Conservation (phyloP, 352 stramenopile genomes). For the Globisporangium middletonii region DNA sequence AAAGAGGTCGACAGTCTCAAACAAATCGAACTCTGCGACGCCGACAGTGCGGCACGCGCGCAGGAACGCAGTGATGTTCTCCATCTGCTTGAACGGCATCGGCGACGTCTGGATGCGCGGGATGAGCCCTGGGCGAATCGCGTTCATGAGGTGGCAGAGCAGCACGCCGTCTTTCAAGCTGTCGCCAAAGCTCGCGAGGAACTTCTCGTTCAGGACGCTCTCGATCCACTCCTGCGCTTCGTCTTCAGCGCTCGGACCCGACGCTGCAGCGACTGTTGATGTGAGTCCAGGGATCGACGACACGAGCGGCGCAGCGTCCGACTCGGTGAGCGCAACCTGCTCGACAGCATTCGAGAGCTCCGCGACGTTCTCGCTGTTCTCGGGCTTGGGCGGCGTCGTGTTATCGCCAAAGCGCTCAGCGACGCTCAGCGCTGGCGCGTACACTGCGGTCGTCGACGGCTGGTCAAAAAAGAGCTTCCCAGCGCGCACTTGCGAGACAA, state of each 20-base stretch:
- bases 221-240: slow-evolving; percentile 81
- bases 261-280: slow-evolving; percentile 10
- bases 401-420: slow-evolving; percentile 7
- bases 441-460: slow-evolving; percentile 19
- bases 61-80: slow-evolving; percentile 86
- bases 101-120: slow-evolving; percentile 52
- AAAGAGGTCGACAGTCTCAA: slow-evolving; percentile 88
- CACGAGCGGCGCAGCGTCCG: slow-evolving; percentile 7
- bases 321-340: slow-evolving; percentile 21
- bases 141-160: slow-evolving; percentile 74
- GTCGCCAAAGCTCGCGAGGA: slow-evolving; percentile 59
- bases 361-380: slow-evolving; percentile 35
- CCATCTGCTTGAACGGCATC: slow-evolving; percentile 89
- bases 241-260: slow-evolving; percentile 37
- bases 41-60: slow-evolving; percentile 70
- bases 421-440: slow-evolving; percentile 9
- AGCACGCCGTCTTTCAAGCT: slow-evolving; percentile 78
- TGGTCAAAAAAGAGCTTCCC: slow-evolving; percentile 23
- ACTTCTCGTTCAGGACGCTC: slow-evolving; percentile 59
- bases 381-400: slow-evolving; percentile 16
- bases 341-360: slow-evolving; percentile 37
- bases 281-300: slow-evolving; percentile 38
- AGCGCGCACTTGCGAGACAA: slow-evolving; percentile 51
- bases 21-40: slow-evolving; percentile 88
- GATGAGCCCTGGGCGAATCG: slow-evolving; percentile 54